Percentiles rank a stretch among this genome's conserved stretches.
phyloP scores from a whole-genome alignment of 2,329 filamentous ascomycete species.

The Teratosphaeria destructans region DNA sequence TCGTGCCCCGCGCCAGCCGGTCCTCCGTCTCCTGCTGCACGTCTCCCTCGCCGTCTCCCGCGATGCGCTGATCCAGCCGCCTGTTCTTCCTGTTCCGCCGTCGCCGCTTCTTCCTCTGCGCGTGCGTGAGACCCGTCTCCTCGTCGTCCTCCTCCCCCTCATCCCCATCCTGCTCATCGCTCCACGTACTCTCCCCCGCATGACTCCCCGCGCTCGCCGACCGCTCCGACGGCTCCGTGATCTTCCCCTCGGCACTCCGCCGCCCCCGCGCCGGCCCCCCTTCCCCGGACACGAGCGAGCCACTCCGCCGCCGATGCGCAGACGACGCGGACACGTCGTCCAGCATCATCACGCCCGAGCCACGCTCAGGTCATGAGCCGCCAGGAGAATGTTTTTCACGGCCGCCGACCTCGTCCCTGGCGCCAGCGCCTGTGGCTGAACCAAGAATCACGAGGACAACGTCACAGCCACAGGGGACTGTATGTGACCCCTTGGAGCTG shows the following conservation, averaged over 20 bases:
- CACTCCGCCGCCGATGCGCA: constrained; percentile 6
- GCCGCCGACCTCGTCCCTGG: no score
- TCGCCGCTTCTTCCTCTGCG: constrained; percentile 54
- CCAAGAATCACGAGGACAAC: no score
- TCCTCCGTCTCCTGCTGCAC: constrained; percentile 44
- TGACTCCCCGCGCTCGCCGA: constrained; percentile 44
- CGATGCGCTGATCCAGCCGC: constrained; percentile 59
- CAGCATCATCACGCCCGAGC: background rate
- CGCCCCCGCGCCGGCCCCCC: constrained; percentile 3
- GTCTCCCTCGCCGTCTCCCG: constrained; percentile 35
- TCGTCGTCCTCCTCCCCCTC: constrained; percentile 67
- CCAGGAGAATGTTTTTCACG: no score
- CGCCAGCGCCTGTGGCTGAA: background rate
- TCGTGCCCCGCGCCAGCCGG: constrained; percentile 62
- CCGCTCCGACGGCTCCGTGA: constrained; percentile 6
- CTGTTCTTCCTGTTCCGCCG: constrained; percentile 55
- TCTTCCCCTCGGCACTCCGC: background rate
- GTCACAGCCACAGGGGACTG: no score
- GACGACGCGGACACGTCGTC: background rate
- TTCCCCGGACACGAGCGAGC: constrained; percentile 3
- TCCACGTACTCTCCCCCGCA: constrained; percentile 30
- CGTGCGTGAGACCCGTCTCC: constrained; percentile 72
- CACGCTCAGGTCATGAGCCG: no score
- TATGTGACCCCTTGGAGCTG: no score
- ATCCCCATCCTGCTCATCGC: constrained; percentile 53